Base-by-base conservation (phyloP, 768 basidiomycete genomes). In the Pulveroboletus ravenelii region DNA sequence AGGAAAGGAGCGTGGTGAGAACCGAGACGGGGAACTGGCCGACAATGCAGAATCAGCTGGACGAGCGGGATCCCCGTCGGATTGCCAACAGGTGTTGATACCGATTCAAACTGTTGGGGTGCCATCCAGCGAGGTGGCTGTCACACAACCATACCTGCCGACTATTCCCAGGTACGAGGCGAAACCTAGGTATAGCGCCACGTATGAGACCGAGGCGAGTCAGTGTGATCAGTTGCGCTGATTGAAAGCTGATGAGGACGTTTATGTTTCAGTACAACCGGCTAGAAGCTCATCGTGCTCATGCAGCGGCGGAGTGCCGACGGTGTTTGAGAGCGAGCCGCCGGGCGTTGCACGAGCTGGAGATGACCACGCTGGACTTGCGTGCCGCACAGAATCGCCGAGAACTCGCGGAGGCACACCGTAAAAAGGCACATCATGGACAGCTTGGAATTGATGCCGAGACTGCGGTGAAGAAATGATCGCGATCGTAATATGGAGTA, bases 351-450 rank as follows among this genome's bases (percentile, higher is more conserved):
- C 78, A 82, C 42, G 87, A 89, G 57, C 65, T 85, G 10, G 82
- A 85, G 18, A 67, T 80, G 59, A 71, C 81, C 30, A 70, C 69
- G 35, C 70, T 87, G 34, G 87, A 89, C 51, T 63, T 86, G 50
- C 74, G 75, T 48, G 75, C 75, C 35, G 80, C 80, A 15, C 80
- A 81, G 70, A 69, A 70, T 47, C 76, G 84, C 47, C 77, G 84
- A 47, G 77, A 72, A 56, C 70, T 81, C 17, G 80, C 84, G 20
- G 79, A 79, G 48, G 57, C 57, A 55, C 84, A 84, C 55, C 65
- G 84, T 50, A 81, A 85, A 63, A 78, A 77, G 65, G 85, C 85
- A 49, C 74, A 77, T 18, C 68, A 67, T 35, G 86, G 86, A n/a
- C 63, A 70, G 50, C 70, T 87, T 47, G 86, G 85, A 8, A 78